Evolutionary conservation across 2,329 filamentous ascomycete genomes (phyloP), one percentile per base, ranked within the genome.

Genomic region (Hymenoscyphus fraxineus): DNA sequence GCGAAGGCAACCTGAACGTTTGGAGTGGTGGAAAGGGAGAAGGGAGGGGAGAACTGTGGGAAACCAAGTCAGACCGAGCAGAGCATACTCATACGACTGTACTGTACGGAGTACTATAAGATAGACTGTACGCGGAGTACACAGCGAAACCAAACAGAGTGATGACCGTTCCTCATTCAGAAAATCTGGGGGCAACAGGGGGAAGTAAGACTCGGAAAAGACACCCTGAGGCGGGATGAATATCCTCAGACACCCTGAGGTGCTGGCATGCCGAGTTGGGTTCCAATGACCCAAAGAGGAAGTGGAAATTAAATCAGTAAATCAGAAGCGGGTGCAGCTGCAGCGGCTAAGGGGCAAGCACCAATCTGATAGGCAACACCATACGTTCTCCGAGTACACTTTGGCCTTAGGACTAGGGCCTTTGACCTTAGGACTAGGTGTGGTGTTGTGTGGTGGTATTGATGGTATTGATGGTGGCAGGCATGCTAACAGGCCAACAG

Each of bases 91-190:
- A 15, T 19, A 31, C n/a, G n/a, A n/a, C 51, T 51, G 6, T 51
- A 9, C 9, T 15, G 13, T 35, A 35, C 35, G 3, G 15, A 47
- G 15, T 22, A 51, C 15, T 6, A n/a, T n/a, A n/a, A n/a, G n/a
- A n/a, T n/a, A n/a, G n/a, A n/a, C n/a, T n/a, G n/a, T n/a, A n/a
- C n/a, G n/a, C n/a, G n/a, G n/a, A n/a, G 22, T 10, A 6, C n/a
- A 27, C 19, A 56, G 51, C 31, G 32, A 15, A 56, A 56, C 22
- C 32, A 56, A 56, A 22, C 31, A 27, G 15, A 31, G 22, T 31
- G 51, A 56, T 32, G 51, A 32, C 51, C 51, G 31, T 27, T 56
- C 51, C 51, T 56, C 51, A 56, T 56, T 56, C 10, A 27, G 51
- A 32, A 56, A 32, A 56, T 56, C 51, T 56, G 51, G 31, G 51